Percentiles rank a stretch among this genome's conserved stretches.
phyloP scores from a whole-genome alignment of 768 basidiomycete genomes.

The Hygrocybe coccinea region DNA sequence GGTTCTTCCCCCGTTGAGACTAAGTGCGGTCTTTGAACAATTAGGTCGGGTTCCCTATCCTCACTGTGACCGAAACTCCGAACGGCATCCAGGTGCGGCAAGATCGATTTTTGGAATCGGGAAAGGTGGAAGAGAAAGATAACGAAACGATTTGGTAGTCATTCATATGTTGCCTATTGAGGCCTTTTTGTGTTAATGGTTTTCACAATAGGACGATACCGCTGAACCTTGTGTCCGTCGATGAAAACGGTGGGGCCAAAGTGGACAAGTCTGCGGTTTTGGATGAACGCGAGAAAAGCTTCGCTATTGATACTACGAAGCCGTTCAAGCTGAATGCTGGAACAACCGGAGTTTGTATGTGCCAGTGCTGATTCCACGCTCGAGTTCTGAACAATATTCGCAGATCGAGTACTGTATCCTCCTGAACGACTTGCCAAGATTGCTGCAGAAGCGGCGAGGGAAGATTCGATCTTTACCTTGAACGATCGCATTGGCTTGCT shows the following conservation, averaged over 20 bases:
- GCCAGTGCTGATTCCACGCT: background rate
- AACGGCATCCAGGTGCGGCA: slow-evolving; percentile 77
- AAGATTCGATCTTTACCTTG: slow-evolving; percentile 61
- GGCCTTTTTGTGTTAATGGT: background rate
- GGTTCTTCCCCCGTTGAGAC: background rate
- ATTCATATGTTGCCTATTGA: too few species aligned
- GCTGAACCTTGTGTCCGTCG: slow-evolving; percentile 63
- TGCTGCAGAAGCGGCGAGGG: slow-evolving; percentile 71
- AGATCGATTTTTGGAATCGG: slow-evolving; percentile 88
- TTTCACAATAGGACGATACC: slow-evolving; percentile 64
- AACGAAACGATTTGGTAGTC: slow-evolving; percentile 81
- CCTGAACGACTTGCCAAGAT: slow-evolving; percentile 74
- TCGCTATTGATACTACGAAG: slow-evolving; percentile 68
- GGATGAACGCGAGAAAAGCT: slow-evolving; percentile 57
- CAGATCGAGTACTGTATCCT: slow-evolving; percentile 84
- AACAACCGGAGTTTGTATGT: slow-evolving; percentile 84
- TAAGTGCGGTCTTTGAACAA: slow-evolving; percentile 30
- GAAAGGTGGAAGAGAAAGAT: slow-evolving; percentile 70
- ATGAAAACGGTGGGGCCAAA: slow-evolving; percentile 48
- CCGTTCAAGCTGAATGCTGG: slow-evolving; percentile 89
- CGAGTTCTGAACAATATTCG: background rate
- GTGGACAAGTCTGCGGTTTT: slow-evolving; percentile 65
- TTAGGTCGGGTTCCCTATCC: slow-evolving; percentile 77
- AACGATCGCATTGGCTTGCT: slow-evolving; percentile 89
- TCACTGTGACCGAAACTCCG: slow-evolving; percentile 74